phyloP scores from a whole-genome alignment of 2,329 filamentous ascomycete species.

The Cercospora zeae-maydis region DNA sequence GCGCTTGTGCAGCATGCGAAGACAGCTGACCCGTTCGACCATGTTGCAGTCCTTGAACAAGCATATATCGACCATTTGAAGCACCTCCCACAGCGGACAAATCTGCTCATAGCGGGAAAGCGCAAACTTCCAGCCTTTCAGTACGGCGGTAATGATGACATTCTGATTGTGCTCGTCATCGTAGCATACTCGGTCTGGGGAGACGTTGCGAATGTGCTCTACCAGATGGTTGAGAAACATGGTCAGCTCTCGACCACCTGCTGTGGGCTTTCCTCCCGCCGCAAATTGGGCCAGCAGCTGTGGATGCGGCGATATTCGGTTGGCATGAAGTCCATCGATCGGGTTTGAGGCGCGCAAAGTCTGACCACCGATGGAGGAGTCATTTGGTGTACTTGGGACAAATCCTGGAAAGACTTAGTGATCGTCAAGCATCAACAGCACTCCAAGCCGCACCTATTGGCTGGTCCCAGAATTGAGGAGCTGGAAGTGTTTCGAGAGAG shows the following conservation, averaged over 20 bases:
- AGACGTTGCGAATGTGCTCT: slow-evolving; percentile 23
- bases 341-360: not conserved
- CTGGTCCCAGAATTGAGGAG: slow-evolving; percentile 4
- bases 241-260: slow-evolving; percentile 22
- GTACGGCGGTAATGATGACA: slow-evolving; percentile 21
- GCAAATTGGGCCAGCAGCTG: slow-evolving; percentile 18
- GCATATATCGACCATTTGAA: slow-evolving; percentile 24
- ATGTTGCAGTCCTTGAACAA: slow-evolving; percentile 26
- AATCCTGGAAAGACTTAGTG: not conserved
- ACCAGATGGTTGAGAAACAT: slow-evolving; percentile 25
- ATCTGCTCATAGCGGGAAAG: slow-evolving; percentile 22
- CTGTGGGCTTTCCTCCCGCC: slow-evolving; percentile 13
- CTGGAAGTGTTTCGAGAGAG: not conserved
- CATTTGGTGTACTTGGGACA: not conserved
- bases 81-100: slow-evolving; percentile 24
- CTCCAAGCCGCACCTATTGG: slow-evolving; percentile 5
- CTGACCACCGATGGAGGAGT: not conserved
- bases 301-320: slow-evolving; percentile 8
- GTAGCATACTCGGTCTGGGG: slow-evolving; percentile 22
- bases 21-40: slow-evolving; percentile 23
- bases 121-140: slow-evolving; percentile 24
- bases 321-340: not conserved
- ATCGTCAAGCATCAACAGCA: not conserved
- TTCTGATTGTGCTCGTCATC: slow-evolving; percentile 26
- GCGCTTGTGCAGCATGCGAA: slow-evolving; percentile 25